These are phyloP conservation scores for Xylaria sp. DNA, from an alignment of 2,329 filamentous ascomycete species.

Conservation along the genomic window DNA sequence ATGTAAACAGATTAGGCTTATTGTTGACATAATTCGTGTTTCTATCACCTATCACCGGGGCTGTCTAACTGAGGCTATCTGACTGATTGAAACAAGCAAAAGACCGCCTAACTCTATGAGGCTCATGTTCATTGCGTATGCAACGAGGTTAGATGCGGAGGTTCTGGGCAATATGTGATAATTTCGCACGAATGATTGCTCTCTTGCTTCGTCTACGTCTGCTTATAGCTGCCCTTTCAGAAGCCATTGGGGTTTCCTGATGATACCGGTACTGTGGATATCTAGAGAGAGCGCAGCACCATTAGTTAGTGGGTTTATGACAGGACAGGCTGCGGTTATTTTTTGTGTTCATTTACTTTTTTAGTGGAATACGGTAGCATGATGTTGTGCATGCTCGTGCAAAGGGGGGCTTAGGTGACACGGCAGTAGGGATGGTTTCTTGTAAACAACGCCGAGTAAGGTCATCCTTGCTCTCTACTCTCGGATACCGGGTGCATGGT, in stretches of 20 bases:
- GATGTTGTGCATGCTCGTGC: background rate
- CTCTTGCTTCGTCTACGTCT: background rate
- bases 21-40: background rate
- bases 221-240: background rate
- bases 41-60: background rate
- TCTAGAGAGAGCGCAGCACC: background rate
- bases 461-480: slow-evolving; percentile 4
- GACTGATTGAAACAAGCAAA: background rate
- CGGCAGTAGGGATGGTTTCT: background rate
- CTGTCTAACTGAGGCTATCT: background rate
- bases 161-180: background rate
- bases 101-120: background rate
- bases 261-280: no score
- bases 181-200: background rate
- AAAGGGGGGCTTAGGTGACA: background rate
- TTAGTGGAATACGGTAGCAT: no score
- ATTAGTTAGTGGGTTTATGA: no score
- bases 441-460: background rate
- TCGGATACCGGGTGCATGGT: background rate
- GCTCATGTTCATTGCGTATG: background rate
- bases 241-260: background rate
- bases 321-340: no score
- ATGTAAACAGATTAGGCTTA: background rate
- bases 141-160: background rate
- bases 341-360: no score